Percentiles rank a stretch among this genome's conserved stretches.
Evolutionary conservation across 768 basidiomycete species (phyloP).

Genomic region (Auricularia heimuer): DNA sequence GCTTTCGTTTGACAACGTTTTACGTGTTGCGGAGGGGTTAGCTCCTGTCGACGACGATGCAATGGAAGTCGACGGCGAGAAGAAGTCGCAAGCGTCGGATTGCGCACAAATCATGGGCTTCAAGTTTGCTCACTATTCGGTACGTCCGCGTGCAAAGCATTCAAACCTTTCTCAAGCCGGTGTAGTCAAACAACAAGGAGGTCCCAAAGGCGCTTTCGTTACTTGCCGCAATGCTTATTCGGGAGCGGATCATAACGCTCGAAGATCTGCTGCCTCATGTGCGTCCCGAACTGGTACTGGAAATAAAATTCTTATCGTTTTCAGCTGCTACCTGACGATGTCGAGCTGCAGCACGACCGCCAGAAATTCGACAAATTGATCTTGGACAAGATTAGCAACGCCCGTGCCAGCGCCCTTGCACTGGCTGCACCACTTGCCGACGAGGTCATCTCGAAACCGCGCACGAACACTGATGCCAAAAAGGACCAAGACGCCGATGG

Average conservation of each 20-base stretch:
- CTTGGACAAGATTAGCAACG: conserved; percentile 39
- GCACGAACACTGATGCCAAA: conserved; percentile 28
- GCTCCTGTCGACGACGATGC: conserved; percentile 14
- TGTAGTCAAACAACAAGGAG: conserved; percentile 29
- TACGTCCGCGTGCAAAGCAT: conserved; percentile 23
- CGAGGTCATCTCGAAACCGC: conserved; percentile 36
- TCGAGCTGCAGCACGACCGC: conserved; percentile 46
- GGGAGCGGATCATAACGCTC: conserved; percentile 77
- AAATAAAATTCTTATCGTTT: conserved; percentile 1
- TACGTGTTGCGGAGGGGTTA: conserved; percentile 42
- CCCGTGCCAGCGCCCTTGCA: conserved; percentile 67
- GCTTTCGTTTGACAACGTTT: conserved; percentile 58
- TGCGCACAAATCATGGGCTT: conserved; percentile 94
- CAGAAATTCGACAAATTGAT: conserved; percentile 49
- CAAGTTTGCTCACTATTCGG: conserved; percentile 90
- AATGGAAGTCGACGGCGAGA: background rate
- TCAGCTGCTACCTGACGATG: conserved; percentile 67
- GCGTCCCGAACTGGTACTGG: conserved; percentile 19
- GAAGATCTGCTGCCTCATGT: conserved; percentile 94
- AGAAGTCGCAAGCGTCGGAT: conserved; percentile 41
- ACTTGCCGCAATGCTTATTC: conserved; percentile 77
- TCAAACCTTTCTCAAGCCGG: background rate
- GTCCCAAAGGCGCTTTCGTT: conserved; percentile 69
- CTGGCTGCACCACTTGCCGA: conserved; percentile 70
- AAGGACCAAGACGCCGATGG: conserved; percentile 16